Conservation (phyloP, 805 yeast species). For the Myxozyma sirexii region DNA sequence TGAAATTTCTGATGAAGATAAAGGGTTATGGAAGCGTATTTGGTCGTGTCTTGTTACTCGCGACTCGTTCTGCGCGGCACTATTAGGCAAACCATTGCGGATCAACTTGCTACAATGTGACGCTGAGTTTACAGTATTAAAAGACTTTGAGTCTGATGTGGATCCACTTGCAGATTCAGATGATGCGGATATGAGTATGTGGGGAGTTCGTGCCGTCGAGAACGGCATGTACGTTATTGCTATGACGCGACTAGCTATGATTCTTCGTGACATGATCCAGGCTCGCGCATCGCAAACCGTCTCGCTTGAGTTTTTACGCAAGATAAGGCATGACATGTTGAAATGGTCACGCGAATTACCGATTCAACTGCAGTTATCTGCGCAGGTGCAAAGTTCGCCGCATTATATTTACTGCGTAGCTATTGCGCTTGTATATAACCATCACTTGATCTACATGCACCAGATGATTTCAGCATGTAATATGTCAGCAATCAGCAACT, state of each 20-base stretch:
- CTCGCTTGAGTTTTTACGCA: background rate
- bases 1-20: conserved; percentile 16
- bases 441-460: conserved; percentile 27
- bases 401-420: conserved; percentile 4
- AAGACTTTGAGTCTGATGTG: conserved; percentile 14
- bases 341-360: conserved; percentile 5
- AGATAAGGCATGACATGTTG: background rate
- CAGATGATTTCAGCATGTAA: conserved; percentile 13
- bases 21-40: conserved; percentile 13
- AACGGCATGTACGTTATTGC: conserved; percentile 13
- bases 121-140: conserved; percentile 3
- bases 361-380: background rate
- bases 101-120: conserved; percentile 25
- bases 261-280: conserved; percentile 7
- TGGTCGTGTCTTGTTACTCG: conserved; percentile 28
- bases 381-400: background rate
- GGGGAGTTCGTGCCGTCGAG: conserved; percentile 5
- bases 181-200: background rate
- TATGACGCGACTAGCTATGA: conserved; percentile 3
- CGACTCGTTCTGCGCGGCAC: conserved; percentile 20
- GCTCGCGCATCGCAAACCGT: conserved; percentile 5
- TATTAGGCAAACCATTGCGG: conserved; percentile 26
- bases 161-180: conserved; percentile 5
- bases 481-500: no score
- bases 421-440: conserved; percentile 20